Conservation (phyloP, 768 basidiomycete genomes). For the Panaeolus cyanescens region DNA sequence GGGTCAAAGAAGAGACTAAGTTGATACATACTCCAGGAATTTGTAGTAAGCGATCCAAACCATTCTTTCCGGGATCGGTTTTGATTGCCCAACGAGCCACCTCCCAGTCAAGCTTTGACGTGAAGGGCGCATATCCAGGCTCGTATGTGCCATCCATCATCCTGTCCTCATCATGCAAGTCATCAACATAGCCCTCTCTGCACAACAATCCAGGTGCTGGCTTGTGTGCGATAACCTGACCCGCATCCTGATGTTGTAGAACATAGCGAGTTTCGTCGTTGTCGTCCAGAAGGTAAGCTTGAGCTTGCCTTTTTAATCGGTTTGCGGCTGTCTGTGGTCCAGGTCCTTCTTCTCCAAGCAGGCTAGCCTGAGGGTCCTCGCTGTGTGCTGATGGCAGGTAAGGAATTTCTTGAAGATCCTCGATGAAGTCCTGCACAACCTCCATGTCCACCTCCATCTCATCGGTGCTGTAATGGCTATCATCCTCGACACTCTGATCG, state of each 20-base stretch:
- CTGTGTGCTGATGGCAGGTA: too few species aligned
- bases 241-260: neutral
- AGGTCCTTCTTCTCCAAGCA: neutral
- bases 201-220: neutral
- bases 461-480: too few species aligned
- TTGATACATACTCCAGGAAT: slow-evolving; percentile 23
- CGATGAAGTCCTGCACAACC: too few species aligned
- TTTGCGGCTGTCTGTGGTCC: neutral
- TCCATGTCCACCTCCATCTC: too few species aligned
- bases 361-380: too few species aligned
- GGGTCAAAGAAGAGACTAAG: neutral
- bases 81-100: slow-evolving; percentile 26
- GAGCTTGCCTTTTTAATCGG: neutral
- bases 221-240: slow-evolving; percentile 1
- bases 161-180: neutral
- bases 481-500: too few species aligned
- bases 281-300: neutral
- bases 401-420: too few species aligned
- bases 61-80: slow-evolving; percentile 22
- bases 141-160: slow-evolving; percentile 1
- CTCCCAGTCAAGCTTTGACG: slow-evolving; percentile 24
- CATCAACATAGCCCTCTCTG: neutral
- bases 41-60: slow-evolving; percentile 20
- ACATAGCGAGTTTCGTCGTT: neutral
- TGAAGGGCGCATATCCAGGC: slow-evolving; percentile 17